Conservation (phyloP, 164 flowering plant genomes). For the Stephania japonica region DNA sequence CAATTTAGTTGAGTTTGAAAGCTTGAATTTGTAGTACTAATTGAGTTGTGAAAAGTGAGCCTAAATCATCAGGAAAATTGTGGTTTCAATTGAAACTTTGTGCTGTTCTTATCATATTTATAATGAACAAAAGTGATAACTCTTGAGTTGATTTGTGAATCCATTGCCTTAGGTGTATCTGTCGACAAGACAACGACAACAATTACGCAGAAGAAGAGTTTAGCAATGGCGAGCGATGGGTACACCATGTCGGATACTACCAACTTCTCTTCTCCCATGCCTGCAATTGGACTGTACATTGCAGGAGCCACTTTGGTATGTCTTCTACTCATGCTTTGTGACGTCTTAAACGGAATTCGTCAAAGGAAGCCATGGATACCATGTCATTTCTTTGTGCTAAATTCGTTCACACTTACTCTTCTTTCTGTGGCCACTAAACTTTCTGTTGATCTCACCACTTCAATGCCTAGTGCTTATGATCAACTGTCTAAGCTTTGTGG, state of each 20-base stretch:
- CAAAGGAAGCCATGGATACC: slow-evolving; percentile 10
- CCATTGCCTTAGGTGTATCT: no score
- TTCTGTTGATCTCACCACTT: slow-evolving; percentile 12
- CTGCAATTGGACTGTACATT: background rate
- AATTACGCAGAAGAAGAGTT: no score
- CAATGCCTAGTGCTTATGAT: slow-evolving; percentile 5
- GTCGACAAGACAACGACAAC: no score
- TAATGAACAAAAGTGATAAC: no score
- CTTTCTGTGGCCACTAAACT: slow-evolving; percentile 7
- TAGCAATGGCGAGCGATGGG: background rate
- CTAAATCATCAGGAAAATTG: no score
- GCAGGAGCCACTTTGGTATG: background rate
- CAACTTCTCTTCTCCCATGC: slow-evolving; percentile 2
- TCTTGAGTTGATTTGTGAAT: no score
- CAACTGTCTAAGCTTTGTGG: slow-evolving; percentile 12
- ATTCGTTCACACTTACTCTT: slow-evolving; percentile 4
- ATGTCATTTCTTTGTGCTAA: slow-evolving; percentile 2
- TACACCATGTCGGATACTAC: background rate
- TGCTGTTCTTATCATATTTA: no score
- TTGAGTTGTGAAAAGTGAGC: no score
- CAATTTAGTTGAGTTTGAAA: no score
- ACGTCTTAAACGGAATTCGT: background rate
- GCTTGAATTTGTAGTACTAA: no score
- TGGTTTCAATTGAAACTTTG: no score
- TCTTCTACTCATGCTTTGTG: background rate